Percentiles rank a stretch among this genome's conserved stretches.
Conservation (phyloP, 1,139 yeast species). For the Sugiyamaella castrensis region DNA sequence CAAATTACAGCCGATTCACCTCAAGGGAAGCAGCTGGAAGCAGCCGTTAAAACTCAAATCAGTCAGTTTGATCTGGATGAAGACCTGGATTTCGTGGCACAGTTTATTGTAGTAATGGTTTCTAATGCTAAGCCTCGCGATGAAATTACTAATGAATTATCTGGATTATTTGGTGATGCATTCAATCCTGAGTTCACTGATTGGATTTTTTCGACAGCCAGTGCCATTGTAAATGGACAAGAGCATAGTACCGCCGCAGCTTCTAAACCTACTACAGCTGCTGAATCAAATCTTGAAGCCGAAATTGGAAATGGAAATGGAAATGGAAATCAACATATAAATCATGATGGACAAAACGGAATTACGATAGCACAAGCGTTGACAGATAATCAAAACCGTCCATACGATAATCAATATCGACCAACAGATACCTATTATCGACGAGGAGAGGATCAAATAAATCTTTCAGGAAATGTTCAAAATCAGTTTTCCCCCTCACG, state of each 20-base stretch:
- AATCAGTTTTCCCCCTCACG: no score
- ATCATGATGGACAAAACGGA: no score
- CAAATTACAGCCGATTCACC: slow-evolving; percentile 20
- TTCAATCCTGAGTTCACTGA: slow-evolving; percentile 50
- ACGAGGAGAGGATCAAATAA: no score
- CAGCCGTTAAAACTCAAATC: slow-evolving; percentile 19
- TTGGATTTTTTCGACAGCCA: slow-evolving; percentile 54
- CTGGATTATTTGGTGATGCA: slow-evolving; percentile 61
- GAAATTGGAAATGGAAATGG: no score
- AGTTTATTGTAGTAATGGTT: slow-evolving; percentile 69
- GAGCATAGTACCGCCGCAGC: no score
- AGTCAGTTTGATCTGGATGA: slow-evolving; percentile 39
- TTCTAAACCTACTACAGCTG: no score
- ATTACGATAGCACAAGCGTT: no score
- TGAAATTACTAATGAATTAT: slow-evolving; percentile 64
- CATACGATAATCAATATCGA: background rate
- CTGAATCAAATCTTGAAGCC: no score
- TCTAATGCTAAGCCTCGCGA: slow-evolving; percentile 64
- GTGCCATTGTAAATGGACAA: slow-evolving; percentile 19
- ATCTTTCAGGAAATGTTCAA: no score
- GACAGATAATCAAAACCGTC: background rate
- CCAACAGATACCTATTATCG: background rate
- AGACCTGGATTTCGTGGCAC: slow-evolving; percentile 77
- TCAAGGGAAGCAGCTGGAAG: slow-evolving; percentile 23
- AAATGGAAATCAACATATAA: no score